Conservation (phyloP, 352 stramenopile genomes). For the Blastocystis sp. region DNA sequence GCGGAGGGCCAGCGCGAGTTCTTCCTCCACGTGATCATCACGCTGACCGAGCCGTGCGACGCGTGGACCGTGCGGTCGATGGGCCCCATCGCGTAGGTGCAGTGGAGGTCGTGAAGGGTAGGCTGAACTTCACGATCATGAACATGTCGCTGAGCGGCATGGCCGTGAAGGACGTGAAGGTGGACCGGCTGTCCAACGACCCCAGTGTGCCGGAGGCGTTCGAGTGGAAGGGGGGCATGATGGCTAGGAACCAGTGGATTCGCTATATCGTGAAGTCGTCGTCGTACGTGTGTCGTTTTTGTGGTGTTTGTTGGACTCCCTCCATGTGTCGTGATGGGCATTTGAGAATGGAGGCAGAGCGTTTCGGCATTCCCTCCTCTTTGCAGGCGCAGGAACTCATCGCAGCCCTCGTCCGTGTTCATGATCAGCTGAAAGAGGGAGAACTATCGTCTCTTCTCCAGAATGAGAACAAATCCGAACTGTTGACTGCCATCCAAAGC, state of each 20-base stretch:
- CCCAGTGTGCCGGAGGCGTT: not conserved
- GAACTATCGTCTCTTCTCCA: too few relatives aligned
- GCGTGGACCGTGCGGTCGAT: conserved; percentile 53
- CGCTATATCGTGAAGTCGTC: conserved; percentile 36
- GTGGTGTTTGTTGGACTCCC: conserved; percentile 21
- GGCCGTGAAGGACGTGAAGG: conserved; percentile 17
- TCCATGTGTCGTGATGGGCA: too few relatives aligned
- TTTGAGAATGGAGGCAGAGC: too few relatives aligned
- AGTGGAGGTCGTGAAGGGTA: not conserved
- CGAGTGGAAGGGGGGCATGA: not conserved
- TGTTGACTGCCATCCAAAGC: too few relatives aligned
- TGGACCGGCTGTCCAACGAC: conserved; percentile 11
- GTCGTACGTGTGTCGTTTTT: conserved; percentile 50
- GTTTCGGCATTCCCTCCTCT: too few relatives aligned
- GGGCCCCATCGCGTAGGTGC: conserved; percentile 20
- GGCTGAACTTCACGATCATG: conserved; percentile 43
- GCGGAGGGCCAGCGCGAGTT: conserved; percentile 9
- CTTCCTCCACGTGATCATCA: conserved; percentile 69
- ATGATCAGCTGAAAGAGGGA: too few relatives aligned
- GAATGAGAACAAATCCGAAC: too few relatives aligned
- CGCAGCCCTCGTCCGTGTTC: too few relatives aligned
- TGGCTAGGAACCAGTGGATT: conserved; percentile 18
- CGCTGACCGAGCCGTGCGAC: conserved; percentile 46
- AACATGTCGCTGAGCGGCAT: conserved; percentile 63
- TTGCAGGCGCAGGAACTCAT: too few relatives aligned